A percentile compares a stretch with the other conserved stretches of the same genome.
phyloP scores from a whole-genome alignment of 129 eudicot species.

The carrot (Daucus carota) region DNA sequence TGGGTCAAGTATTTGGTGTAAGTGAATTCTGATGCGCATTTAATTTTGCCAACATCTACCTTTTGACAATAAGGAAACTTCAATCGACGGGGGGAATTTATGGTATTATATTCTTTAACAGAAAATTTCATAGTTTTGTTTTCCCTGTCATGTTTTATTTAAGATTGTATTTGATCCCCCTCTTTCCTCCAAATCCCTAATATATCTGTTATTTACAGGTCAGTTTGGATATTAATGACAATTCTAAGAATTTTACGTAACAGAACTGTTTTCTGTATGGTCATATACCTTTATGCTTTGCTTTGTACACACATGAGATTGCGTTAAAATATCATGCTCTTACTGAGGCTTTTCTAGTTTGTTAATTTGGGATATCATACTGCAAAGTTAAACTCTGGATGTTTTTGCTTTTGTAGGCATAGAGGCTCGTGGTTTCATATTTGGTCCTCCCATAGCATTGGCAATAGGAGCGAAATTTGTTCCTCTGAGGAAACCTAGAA shows the following conservation, averaged over 20 bases:
- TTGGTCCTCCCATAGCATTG: constrained; percentile 86
- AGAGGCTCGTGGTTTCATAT: constrained; percentile 86
- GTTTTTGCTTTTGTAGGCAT: constrained; percentile 38
- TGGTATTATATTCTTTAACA: neutral
- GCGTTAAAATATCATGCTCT: neutral
- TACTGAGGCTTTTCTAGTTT: neutral
- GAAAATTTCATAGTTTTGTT: neutral
- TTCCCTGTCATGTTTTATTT: neutral
- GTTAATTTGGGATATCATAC: neutral
- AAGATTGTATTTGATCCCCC: neutral
- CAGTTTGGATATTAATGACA: neutral
- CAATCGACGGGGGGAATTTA: too few relatives aligned
- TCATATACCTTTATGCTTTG: neutral
- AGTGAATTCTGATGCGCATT: neutral
- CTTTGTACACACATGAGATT: neutral
- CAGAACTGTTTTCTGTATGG: neutral
- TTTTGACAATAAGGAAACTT: neutral
- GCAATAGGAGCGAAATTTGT: constrained; percentile 93
- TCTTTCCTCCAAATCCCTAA: neutral
- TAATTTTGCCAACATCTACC: neutral
- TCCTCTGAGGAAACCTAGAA: constrained; percentile 77
- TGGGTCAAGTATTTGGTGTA: neutral
- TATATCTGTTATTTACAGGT: neutral
- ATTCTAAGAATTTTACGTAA: neutral
- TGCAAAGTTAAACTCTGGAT: neutral